A percentile compares a stretch with the other conserved stretches of the same genome.
Evolutionary conservation across 1,284 basidiomycete species (phyloP).

Genomic region (Mycosarcoma maydis): DNA sequence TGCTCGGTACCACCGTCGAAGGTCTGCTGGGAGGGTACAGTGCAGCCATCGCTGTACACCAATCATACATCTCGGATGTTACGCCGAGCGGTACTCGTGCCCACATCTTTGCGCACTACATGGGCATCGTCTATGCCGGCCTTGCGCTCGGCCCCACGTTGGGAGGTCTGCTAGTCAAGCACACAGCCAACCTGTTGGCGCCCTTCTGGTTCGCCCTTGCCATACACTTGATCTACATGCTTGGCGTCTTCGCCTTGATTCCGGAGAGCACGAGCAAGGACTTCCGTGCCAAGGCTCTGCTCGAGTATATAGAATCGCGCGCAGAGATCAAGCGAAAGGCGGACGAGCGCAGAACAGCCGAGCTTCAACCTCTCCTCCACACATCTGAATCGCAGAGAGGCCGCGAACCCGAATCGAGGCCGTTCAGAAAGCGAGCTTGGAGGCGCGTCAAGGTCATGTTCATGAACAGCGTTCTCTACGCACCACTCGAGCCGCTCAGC

Average conservation of each 20-base stretch:
- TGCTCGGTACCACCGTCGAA: slow-evolving; percentile 82
- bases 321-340: slow-evolving; percentile 36
- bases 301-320: slow-evolving; percentile 36
- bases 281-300: slow-evolving; percentile 33
- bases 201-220: slow-evolving; percentile 55
- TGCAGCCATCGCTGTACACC: slow-evolving; percentile 78
- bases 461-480: slow-evolving; percentile 40
- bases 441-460: slow-evolving; percentile 42
- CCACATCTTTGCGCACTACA: slow-evolving; percentile 56
- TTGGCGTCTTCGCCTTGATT: slow-evolving; percentile 49
- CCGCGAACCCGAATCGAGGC: slow-evolving; percentile 5
- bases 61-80: slow-evolving; percentile 76
- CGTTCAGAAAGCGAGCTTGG: slow-evolving; percentile 41
- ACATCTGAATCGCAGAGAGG: slow-evolving; percentile 1
- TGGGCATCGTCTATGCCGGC: slow-evolving; percentile 59
- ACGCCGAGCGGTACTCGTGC: slow-evolving; percentile 60
- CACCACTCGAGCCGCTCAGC: slow-evolving; percentile 49
- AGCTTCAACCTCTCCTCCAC: slow-evolving; percentile 38
- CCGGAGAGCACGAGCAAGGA: slow-evolving; percentile 59
- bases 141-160: slow-evolving; percentile 59
- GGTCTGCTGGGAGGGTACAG: slow-evolving; percentile 87
- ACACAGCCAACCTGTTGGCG: slow-evolving; percentile 46
- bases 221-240: slow-evolving; percentile 51
- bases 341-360: slow-evolving; percentile 36
- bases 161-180: slow-evolving; percentile 59